Conservation (phyloP, 2,329 filamentous ascomycete species). For the Monosporascus ibericus region DNA sequence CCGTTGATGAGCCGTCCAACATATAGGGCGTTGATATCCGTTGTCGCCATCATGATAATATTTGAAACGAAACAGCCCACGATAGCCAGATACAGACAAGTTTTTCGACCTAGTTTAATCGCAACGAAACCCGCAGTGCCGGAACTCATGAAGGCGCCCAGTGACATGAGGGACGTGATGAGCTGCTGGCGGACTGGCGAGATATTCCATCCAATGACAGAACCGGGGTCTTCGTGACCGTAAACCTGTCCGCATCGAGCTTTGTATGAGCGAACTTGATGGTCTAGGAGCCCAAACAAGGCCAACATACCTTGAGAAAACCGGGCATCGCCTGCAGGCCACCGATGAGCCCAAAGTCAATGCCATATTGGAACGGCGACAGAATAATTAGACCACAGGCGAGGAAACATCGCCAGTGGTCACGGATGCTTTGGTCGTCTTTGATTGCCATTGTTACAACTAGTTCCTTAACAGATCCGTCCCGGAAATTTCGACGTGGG, state of each 20-base stretch:
- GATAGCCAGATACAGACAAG: conserved; percentile 40
- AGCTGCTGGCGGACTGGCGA: conserved; percentile 28
- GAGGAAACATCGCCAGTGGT: conserved; percentile 40
- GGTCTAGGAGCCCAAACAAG: background rate
- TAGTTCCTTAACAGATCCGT: background rate
- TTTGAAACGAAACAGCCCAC: conserved; percentile 45
- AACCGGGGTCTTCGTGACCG: conserved; percentile 28
- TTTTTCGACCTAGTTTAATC: conserved; percentile 33
- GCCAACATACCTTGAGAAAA: conserved; percentile 33
- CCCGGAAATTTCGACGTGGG: background rate
- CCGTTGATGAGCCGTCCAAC: conserved; percentile 49
- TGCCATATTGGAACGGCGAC: conserved; percentile 46
- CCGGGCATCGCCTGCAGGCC: conserved; percentile 45
- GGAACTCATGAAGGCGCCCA: conserved; percentile 29
- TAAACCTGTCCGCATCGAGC: conserved; percentile 25
- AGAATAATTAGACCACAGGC: conserved; percentile 43
- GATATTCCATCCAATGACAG: conserved; percentile 38
- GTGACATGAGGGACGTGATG: conserved; percentile 30
- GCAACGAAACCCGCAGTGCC: conserved; percentile 24
- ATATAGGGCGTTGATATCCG: conserved; percentile 46
- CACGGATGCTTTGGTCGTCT: conserved; percentile 24
- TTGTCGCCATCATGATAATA: conserved; percentile 52
- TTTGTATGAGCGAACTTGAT: conserved; percentile 10
- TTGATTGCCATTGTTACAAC: conserved; percentile 10
- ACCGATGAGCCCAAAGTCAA: conserved; percentile 45